These are phyloP conservation scores for Phragmites australis DNA, from an alignment of 176 grass and related monocot genomes.

Conservation along the genomic window DNA sequence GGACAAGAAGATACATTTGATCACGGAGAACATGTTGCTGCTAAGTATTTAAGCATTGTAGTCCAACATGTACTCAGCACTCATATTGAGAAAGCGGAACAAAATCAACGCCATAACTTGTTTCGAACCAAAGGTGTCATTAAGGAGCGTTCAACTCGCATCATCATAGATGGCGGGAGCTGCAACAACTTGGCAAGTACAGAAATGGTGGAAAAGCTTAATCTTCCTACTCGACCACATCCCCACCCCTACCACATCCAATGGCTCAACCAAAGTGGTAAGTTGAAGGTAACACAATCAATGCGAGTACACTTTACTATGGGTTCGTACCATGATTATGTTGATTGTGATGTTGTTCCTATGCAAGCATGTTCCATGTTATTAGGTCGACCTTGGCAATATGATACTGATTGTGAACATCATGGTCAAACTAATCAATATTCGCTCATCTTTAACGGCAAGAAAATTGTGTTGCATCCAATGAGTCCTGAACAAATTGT, in stretches of 20 bases:
- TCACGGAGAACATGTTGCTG: too few species aligned
- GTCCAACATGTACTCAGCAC: neutral
- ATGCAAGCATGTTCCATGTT: too few species aligned
- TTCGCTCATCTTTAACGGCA: too few species aligned
- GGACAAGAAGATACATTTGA: too few species aligned
- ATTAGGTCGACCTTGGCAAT: too few species aligned
- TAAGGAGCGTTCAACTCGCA: too few species aligned
- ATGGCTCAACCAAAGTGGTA: neutral
- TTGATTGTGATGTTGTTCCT: neutral
- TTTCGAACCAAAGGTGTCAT: neutral
- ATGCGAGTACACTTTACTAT: neutral
- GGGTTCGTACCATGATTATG: neutral
- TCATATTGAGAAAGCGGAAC: neutral
- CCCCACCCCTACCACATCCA: neutral
- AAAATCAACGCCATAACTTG: neutral
- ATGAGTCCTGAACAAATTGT: too few species aligned
- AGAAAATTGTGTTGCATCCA: too few species aligned
- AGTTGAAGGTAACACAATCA: neutral
- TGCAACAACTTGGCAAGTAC: conserved; percentile 2
- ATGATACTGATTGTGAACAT: too few species aligned
- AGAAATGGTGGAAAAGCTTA: neutral
- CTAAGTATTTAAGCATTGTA: neutral
- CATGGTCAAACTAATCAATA: too few species aligned
- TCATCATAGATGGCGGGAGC: neutral
- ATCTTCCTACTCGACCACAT: neutral